These are phyloP conservation scores for Blumeriella jaapii DNA, from an alignment of 2,329 filamentous ascomycete species.

Conservation along the genomic window DNA sequence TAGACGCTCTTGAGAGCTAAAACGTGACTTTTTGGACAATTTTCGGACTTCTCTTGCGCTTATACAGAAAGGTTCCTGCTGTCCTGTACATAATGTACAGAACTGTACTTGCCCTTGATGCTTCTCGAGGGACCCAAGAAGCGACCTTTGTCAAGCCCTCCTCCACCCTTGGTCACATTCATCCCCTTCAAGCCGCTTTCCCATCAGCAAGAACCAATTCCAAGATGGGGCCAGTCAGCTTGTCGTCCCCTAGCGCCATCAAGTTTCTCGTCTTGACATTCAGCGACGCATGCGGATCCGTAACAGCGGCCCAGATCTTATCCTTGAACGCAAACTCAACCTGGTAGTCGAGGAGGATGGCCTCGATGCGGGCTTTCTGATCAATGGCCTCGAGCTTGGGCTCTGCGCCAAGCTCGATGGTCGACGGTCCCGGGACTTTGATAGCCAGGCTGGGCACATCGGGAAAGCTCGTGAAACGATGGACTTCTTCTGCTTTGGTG, in stretches of 20 bases:
- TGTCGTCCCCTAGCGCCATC: background rate
- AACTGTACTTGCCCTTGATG: no score
- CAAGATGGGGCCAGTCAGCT: conserved; percentile 2
- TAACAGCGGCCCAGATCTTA: conserved; percentile 3
- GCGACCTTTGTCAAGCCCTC: background rate
- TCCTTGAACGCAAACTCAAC: conserved; percentile 5
- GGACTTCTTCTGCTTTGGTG: no score
- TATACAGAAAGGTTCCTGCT: no score
- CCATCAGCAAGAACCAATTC: conserved; percentile 7
- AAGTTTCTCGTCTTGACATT: conserved; percentile 4
- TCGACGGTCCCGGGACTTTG: conserved; percentile 4
- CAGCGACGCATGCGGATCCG: background rate
- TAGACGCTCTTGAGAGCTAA: no score
- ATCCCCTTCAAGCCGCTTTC: background rate
- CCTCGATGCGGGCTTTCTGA: conserved; percentile 4
- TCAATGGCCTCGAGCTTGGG: conserved; percentile 8
- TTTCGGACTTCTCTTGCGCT: no score
- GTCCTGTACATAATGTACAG: no score
- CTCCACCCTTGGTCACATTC: background rate
- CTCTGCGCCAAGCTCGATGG: conserved; percentile 7
- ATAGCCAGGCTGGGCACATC: conserved; percentile 4
- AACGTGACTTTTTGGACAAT: no score
- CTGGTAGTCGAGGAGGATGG: conserved; percentile 6
- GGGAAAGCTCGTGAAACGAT: conserved; percentile 2
- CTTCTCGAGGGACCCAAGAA: no score